A percentile compares a stretch with the other conserved stretches of the same genome.
phyloP scores from a whole-genome alignment of 176 grass and related monocot genomes.

The Oryza glumipatula region DNA sequence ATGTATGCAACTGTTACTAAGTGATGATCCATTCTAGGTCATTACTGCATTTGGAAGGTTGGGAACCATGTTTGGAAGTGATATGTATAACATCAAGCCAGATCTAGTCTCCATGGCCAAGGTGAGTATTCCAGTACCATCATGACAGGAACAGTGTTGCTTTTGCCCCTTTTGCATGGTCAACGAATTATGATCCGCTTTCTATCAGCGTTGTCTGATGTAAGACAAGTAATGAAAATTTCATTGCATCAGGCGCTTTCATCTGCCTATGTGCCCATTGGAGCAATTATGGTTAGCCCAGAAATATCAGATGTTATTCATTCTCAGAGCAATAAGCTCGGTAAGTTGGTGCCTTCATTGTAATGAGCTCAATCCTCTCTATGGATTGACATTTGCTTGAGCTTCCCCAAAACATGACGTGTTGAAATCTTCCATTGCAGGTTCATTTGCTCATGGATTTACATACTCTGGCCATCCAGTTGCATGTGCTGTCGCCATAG shows the following conservation, averaged over 20 bases:
- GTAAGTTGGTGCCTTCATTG: slow-evolving; percentile 46
- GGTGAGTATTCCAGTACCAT: slow-evolving; percentile 41
- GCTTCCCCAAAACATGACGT: not conserved
- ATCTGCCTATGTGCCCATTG: slow-evolving; percentile 90
- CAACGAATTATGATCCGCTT: not conserved
- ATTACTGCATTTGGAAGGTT: slow-evolving; percentile 98
- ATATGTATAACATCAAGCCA: slow-evolving; percentile 85
- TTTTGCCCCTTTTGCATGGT: slow-evolving; percentile 3
- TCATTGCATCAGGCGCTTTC: slow-evolving; percentile 77
- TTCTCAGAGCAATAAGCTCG: slow-evolving; percentile 97
- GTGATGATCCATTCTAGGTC: slow-evolving; percentile 57
- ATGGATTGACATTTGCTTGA: slow-evolving; percentile 8
- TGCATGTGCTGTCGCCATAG: slow-evolving; percentile 84
- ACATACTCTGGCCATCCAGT: slow-evolving; percentile 95
- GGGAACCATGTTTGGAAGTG: slow-evolving; percentile 94
- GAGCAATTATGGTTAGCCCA: slow-evolving; percentile 84
- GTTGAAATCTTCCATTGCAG: slow-evolving; percentile 27
- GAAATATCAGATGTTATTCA: slow-evolving; percentile 89
- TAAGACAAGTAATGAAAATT: slow-evolving; percentile 26
- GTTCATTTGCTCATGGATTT: slow-evolving; percentile 97
- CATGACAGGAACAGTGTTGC: not conserved
- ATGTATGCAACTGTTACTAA: slow-evolving; percentile 9
- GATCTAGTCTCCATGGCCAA: slow-evolving; percentile 93
- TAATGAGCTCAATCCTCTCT: slow-evolving; percentile 16
- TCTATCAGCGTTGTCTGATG: not conserved